Conservation (phyloP, 106 monocot genomes). For the Dendrobium catenatum region DNA sequence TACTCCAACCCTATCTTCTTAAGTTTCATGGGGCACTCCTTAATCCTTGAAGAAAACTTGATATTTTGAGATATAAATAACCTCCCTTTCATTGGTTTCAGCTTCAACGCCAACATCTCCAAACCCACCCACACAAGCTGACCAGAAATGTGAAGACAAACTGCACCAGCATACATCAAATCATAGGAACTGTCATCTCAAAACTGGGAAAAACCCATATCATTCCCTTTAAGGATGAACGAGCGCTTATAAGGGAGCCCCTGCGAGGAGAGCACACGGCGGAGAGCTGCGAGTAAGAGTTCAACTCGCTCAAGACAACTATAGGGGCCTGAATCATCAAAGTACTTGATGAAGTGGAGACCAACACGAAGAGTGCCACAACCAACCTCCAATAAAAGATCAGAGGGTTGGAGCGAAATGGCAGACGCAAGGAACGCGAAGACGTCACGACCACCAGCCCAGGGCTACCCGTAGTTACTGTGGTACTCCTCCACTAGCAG, state of each 20-base stretch:
- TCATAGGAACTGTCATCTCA: no score
- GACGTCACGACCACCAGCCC: constrained; percentile 94
- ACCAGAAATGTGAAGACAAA: constrained; percentile 87
- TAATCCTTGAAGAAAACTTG: constrained; percentile 83
- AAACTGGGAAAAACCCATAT: constrained; percentile 70
- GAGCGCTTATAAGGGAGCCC: constrained; percentile 77
- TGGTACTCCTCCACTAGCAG: constrained; percentile 95
- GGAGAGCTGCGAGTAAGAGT: constrained; percentile 73
- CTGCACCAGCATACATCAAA: constrained; percentile 89
- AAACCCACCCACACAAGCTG: constrained; percentile 70
- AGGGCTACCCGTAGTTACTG: constrained; percentile 95
- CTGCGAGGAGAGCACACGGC: constrained; percentile 80
- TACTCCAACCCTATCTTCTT: constrained; percentile 63
- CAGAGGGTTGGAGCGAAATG: constrained; percentile 43
- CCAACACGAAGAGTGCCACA: constrained; percentile 95
- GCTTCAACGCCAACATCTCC: constrained; percentile 52
- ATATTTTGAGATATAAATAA: constrained; percentile 89
- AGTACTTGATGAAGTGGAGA: constrained; percentile 83
- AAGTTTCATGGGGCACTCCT: constrained; percentile 67
- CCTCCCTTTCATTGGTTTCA: constrained; percentile 58
- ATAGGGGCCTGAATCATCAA: constrained; percentile 43
- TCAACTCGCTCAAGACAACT: constrained; percentile 84
- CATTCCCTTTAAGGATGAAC: constrained; percentile 65
- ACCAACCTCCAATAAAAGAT: constrained; percentile 82
- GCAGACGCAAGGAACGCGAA: constrained; percentile 83